Evolutionary conservation across 306 rosid genomes (phyloP).

Genomic region (Cucumis sativus): Cucumber_9930_V3 NC_026655.2:15891501-15892000

Average conservation of each 20-base stretch:
- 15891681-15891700: background rate
- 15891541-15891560: background rate
- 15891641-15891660: background rate
- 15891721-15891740: too few species aligned
- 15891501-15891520: background rate
- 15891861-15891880: too few species aligned
- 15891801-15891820: background rate
- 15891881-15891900: too few species aligned
- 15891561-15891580: conserved; percentile 1
- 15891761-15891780: background rate
- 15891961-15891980: too few species aligned
- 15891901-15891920: too few species aligned
- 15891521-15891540: background rate
- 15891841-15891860: too few species aligned
- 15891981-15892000: too few species aligned
- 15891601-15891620: conserved; percentile 7
- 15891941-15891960: too few species aligned
- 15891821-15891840: background rate
- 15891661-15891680: background rate
- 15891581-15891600: conserved; percentile 7
- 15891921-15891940: too few species aligned
- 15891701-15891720: background rate
- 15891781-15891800: background rate
- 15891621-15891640: background rate
- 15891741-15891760: too few species aligned